Evolutionary conservation across 2,329 filamentous ascomycete species (phyloP), one percentile per base, ranked within the genome.

Genomic region (Helicocarpus griseus): DNA sequence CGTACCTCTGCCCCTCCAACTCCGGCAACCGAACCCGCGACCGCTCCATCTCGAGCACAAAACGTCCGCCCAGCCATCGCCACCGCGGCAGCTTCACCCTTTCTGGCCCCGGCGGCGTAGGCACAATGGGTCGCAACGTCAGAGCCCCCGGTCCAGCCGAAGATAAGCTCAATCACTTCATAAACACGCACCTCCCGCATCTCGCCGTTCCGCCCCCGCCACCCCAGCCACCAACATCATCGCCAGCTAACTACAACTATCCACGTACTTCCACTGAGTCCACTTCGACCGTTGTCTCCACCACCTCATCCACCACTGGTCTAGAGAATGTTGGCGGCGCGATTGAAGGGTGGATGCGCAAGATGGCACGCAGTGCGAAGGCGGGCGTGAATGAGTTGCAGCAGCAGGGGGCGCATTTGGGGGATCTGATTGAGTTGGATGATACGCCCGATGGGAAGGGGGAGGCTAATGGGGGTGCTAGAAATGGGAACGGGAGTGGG

Each of bases 331-430:
- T 95, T 8, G 89, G 90, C 1, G 86, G 88, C 5, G 85, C 86
- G 2, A 83, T 97, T 28, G 93, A 97, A 69, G 86, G 84, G 1
- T 98, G 93, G 89, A 75, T 97, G 53, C 78, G 90, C 54, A 88
- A 89, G 56, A 83, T 95, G 35, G 88, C 89, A 1, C 68, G 62
- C 8, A 67, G 66, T 45, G 71, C 71, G 3, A 71, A 70, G 48
- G 58, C 64, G 7, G 64, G 67, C 9, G 57, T 72, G 49, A 66
- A 60, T 48, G 69, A 72, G 22, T 56, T 73, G 17, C 69, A 72
- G 50, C 65, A 69, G 53, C 57, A 61, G 5, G 55, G 49, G 24
- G 51, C 55, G 17, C 58, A 61, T 41, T 50, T 60, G 17, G 61
- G 68, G 8, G 72, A 74, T 56, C 57, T 74, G 26, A 74, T 74